Evolutionary conservation across 2,329 filamentous ascomycete genomes (phyloP).

Genomic region (Fonsecaea multimorphosa): DNA sequence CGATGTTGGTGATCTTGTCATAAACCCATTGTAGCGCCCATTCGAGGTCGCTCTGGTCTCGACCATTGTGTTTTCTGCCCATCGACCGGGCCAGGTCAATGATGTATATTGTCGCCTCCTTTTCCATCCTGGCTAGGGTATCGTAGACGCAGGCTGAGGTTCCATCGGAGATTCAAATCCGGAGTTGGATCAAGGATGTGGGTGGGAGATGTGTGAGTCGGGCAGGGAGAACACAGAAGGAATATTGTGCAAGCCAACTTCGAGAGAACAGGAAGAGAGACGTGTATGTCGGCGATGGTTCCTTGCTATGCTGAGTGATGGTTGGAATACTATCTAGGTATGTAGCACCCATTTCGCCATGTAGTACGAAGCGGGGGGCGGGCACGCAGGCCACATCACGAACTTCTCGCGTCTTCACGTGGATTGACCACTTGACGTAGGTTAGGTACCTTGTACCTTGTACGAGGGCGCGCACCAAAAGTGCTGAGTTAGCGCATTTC

Average conservation of each 20-base stretch:
- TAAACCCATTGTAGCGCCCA: slow-evolving; percentile 92
- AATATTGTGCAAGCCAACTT: background rate
- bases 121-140: slow-evolving; percentile 70
- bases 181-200: background rate
- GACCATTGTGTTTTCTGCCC: slow-evolving; percentile 72
- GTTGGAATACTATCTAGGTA: background rate
- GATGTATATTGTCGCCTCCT: slow-evolving; percentile 92
- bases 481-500: too few relatives aligned
- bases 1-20: slow-evolving; percentile 84
- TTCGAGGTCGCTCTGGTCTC: slow-evolving; percentile 80
- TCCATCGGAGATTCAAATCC: background rate
- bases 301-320: background rate
- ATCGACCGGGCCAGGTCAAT: slow-evolving; percentile 88
- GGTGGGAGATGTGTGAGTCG: background rate
- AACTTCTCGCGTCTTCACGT: slow-evolving; percentile 25
- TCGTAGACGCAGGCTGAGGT: background rate
- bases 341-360: too few relatives aligned
- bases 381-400: slow-evolving; percentile 20
- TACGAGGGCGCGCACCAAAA: too few relatives aligned
- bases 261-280: background rate
- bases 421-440: too few relatives aligned
- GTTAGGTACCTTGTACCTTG: too few relatives aligned
- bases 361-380: background rate
- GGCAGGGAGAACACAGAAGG: background rate
- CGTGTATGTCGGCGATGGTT: background rate